A percentile compares a stretch with the other conserved stretches of the same genome.
phyloP scores from a whole-genome alignment of 495 filamentous ascomycete genomes.

The Podospora didyma region DNA sequence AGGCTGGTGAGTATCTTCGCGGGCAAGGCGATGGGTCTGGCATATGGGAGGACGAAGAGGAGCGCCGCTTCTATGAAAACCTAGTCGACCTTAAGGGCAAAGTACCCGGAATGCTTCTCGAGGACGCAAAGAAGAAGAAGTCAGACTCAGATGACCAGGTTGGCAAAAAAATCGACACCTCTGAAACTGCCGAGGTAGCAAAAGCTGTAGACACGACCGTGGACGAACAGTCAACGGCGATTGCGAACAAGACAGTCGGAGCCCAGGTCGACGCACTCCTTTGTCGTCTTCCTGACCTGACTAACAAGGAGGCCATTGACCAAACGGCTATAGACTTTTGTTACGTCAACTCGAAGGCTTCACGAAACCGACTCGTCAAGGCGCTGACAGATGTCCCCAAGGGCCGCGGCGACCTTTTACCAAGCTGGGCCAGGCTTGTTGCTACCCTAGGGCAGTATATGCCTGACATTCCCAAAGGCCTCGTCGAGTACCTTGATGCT shows the following conservation, averaged over 20 bases:
- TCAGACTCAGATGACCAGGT: slow-evolving; percentile 61
- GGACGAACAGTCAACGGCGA: slow-evolving; percentile 87
- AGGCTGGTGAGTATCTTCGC: slow-evolving; percentile 87
- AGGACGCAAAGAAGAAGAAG: slow-evolving; percentile 96
- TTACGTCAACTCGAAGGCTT: slow-evolving; percentile 97
- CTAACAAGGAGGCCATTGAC: slow-evolving; percentile 86
- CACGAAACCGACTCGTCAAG: slow-evolving; percentile 88
- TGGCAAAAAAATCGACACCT: slow-evolving; percentile 50
- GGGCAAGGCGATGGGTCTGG: slow-evolving; percentile 89
- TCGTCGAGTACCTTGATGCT: slow-evolving; percentile 90
- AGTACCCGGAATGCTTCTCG: slow-evolving; percentile 86
- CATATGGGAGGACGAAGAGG: slow-evolving; percentile 99
- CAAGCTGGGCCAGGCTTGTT: slow-evolving; percentile 84
- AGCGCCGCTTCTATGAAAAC: slow-evolving; percentile 96
- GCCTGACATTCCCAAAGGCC: slow-evolving; percentile 84
- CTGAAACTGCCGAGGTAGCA: slow-evolving; percentile 48
- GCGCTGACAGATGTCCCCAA: slow-evolving; percentile 92
- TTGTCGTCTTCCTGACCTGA: slow-evolving; percentile 80
- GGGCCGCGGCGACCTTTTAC: slow-evolving; percentile 87
- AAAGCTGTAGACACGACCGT: slow-evolving; percentile 44
- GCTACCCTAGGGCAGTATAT: slow-evolving; percentile 93
- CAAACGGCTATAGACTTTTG: slow-evolving; percentile 93
- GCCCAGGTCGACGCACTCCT: slow-evolving; percentile 93
- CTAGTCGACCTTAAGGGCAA: slow-evolving; percentile 92
- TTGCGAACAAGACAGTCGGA: slow-evolving; percentile 95